phyloP scores from a whole-genome alignment of 352 stramenopile genomes.

The Pythium grandisporangium region DNA sequence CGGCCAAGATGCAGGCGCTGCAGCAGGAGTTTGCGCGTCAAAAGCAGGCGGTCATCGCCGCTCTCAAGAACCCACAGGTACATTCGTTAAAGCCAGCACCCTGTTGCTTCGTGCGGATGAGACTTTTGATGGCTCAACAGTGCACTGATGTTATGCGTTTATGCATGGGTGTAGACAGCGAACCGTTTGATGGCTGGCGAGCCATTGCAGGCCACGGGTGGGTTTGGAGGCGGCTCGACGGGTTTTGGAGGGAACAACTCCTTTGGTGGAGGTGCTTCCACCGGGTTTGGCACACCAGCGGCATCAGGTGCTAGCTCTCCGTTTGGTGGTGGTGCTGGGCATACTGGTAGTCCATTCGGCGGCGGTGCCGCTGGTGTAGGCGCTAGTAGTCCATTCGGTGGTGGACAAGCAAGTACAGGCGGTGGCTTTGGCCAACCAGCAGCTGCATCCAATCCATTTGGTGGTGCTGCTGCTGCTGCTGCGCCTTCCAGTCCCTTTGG shows the following conservation, averaged over 20 bases:
- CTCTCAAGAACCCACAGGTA: slow-evolving; percentile 36
- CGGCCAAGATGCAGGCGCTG: slow-evolving; percentile 27
- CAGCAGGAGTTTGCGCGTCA: slow-evolving; percentile 37
- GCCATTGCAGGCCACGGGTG: slow-evolving; percentile 12
- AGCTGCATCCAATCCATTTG: slow-evolving; percentile 5
- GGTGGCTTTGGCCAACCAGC: slow-evolving; percentile 7
- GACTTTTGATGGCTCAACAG: neutral
- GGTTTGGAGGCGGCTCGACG: slow-evolving; percentile 1
- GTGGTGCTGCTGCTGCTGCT: slow-evolving; percentile 3
- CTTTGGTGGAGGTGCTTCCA: slow-evolving; percentile 5
- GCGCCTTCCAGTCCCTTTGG: too few relatives aligned
- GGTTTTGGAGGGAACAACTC: slow-evolving; percentile 4
- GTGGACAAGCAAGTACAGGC: too few relatives aligned
- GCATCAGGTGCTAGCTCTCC: slow-evolving; percentile 12
- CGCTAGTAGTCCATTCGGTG: slow-evolving; percentile 37
- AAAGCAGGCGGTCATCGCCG: slow-evolving; percentile 28
- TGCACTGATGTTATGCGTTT: neutral
- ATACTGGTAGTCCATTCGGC: slow-evolving; percentile 1
- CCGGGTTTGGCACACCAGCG: neutral
- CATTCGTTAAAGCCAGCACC: too few relatives aligned
- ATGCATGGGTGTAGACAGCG: slow-evolving; percentile 13
- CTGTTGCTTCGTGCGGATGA: too few relatives aligned
- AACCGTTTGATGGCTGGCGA: slow-evolving; percentile 51
- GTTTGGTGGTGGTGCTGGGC: slow-evolving; percentile 15
- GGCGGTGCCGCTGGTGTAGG: too few relatives aligned